A percentile compares a stretch with the other conserved stretches of the same genome.
phyloP scores from a whole-genome alignment of 1,284 basidiomycete species.

The Laetiporus sulphureus region DNA sequence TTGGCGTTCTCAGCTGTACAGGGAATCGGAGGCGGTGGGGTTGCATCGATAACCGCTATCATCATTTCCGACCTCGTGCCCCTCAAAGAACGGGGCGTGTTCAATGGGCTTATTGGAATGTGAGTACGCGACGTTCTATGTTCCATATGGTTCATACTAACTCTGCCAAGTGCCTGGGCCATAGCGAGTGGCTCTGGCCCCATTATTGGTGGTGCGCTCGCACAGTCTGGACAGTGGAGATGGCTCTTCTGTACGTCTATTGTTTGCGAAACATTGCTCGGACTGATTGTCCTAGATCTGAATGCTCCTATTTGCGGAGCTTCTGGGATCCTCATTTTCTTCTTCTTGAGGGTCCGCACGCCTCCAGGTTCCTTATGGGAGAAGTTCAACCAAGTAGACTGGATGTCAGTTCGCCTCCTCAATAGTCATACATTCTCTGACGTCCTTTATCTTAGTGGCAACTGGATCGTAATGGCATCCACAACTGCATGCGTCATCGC shows the following conservation, averaged over 20 bases:
- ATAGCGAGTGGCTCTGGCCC: constrained; percentile 6
- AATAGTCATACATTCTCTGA: not conserved
- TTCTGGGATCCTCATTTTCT: constrained; percentile 10
- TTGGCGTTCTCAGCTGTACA: constrained; percentile 4
- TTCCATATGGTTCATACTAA: not conserved
- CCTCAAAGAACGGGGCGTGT: constrained; percentile 14
- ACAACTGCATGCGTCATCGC: constrained; percentile 7
- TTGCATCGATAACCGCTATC: constrained; percentile 8
- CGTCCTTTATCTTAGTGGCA: not conserved
- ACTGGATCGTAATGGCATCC: constrained; percentile 7
- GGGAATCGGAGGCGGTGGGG: constrained; percentile 6
- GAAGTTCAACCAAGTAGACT: constrained; percentile 29
- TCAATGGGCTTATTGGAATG: constrained; percentile 14
- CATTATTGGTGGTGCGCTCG: constrained; percentile 12
- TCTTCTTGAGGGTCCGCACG: constrained; percentile 18
- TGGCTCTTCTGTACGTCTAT: constrained; percentile 19
- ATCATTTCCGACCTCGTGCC: constrained; percentile 17
- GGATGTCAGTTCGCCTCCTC: constrained; percentile 21
- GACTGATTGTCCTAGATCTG: constrained; percentile 8
- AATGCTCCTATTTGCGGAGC: constrained; percentile 16
- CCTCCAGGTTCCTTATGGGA: constrained; percentile 21
- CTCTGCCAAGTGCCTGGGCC: constrained; percentile 1
- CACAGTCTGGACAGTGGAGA: constrained; percentile 13
- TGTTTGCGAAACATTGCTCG: not conserved
- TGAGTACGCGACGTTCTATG: not conserved